A percentile compares a stretch with the other conserved stretches of the same genome.
Evolutionary conservation across 257 asterid species (phyloP).

Genomic region (Orobanche coerulescens): DNA sequence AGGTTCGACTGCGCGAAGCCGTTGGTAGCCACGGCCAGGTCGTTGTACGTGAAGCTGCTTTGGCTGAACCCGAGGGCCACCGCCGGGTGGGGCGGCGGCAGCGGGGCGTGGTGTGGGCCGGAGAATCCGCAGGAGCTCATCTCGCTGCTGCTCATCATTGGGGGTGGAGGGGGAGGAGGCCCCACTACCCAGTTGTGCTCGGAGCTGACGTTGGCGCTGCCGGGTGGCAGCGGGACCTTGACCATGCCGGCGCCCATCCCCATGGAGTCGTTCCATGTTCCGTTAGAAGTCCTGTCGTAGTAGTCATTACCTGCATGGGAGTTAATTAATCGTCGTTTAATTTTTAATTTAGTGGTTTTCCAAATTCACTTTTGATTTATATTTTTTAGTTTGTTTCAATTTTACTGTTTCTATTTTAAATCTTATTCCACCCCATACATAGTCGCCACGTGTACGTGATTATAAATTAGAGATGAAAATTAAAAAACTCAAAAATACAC

Average conservation of each 20-base stretch:
- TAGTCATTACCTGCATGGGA: slow-evolving; percentile 32
- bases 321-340: not conserved
- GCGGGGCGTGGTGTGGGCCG: slow-evolving; percentile 43
- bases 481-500: too few relatives aligned
- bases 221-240: slow-evolving; percentile 35
- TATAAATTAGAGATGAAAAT: too few relatives aligned
- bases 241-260: slow-evolving; percentile 23
- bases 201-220: slow-evolving; percentile 45
- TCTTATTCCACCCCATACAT: too few relatives aligned
- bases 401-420: too few relatives aligned
- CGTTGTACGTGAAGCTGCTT: slow-evolving; percentile 49
- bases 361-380: too few relatives aligned
- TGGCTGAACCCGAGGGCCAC: slow-evolving; percentile 39
- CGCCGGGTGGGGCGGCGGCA: slow-evolving; percentile 49
- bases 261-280: slow-evolving; percentile 35
- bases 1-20: slow-evolving; percentile 40
- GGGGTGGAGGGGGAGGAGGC: slow-evolving; percentile 70
- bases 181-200: slow-evolving; percentile 50
- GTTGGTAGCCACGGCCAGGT: slow-evolving; percentile 41
- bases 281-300: slow-evolving; percentile 22
- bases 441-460: too few relatives aligned
- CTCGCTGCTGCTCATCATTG: slow-evolving; percentile 51
- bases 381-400: too few relatives aligned
- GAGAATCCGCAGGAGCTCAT: slow-evolving; percentile 58
- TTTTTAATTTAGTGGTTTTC: too few relatives aligned